Conservation (phyloP, 2,329 filamentous ascomycete species). For the Microsporum audouinii region DNA sequence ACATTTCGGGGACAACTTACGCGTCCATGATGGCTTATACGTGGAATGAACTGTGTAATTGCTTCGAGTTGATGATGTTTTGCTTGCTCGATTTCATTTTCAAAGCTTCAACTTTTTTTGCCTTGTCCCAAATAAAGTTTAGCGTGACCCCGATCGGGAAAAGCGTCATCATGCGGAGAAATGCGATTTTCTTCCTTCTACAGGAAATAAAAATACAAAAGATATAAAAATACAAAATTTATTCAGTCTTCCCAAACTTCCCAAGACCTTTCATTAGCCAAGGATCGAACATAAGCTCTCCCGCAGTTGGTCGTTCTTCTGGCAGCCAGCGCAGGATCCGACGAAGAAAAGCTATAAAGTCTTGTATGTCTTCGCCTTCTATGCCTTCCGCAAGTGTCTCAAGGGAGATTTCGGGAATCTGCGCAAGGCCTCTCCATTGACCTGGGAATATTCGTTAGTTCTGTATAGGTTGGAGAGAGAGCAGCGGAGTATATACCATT, state of each 20-base stretch:
- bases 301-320: constrained; percentile 14
- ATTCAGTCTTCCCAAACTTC: neutral
- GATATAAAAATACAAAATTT: neutral
- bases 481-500: constrained; percentile 10
- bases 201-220: neutral
- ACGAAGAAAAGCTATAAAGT: constrained; percentile 13
- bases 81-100: neutral
- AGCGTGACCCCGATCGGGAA: neutral
- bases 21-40: constrained; percentile 26
- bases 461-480: neutral
- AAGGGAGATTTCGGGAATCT: constrained; percentile 11
- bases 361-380: constrained; percentile 20
- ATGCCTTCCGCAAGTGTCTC: constrained; percentile 1
- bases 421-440: constrained; percentile 7
- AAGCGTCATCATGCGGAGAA: neutral
- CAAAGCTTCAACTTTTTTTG: neutral
- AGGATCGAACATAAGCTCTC: constrained; percentile 14
- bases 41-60: neutral
- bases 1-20: constrained; percentile 16
- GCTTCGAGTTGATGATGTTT: neutral
- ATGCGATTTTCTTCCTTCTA: neutral
- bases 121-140: neutral
- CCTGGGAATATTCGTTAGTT: constrained; percentile 6
- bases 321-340: constrained; percentile 17
- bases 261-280: constrained; percentile 12